Evolutionary conservation across 2,329 filamentous ascomycete species (phyloP).

Genomic region (Fusarium floridanum): DNA sequence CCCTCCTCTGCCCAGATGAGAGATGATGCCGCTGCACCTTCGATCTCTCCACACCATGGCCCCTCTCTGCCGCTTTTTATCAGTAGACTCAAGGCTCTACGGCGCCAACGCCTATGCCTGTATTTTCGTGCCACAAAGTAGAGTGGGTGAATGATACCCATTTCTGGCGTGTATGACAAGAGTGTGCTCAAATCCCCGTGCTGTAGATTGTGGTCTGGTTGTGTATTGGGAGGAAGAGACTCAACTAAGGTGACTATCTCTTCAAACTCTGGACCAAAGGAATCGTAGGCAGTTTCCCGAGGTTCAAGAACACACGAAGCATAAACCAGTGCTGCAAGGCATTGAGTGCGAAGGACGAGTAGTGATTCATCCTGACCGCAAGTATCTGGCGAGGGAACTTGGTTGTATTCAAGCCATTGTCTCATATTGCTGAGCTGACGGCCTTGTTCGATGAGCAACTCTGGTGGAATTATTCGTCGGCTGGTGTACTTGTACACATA

Average conservation of each 20-base stretch:
- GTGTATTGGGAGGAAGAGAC: background rate
- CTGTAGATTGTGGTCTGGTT: fast-evolving
- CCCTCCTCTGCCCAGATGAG: slow-evolving; percentile 29
- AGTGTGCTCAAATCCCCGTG: background rate
- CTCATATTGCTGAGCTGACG: slow-evolving; percentile 29
- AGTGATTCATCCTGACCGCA: slow-evolving; percentile 8
- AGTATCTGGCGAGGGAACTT: background rate
- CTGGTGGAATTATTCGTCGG: slow-evolving; percentile 17
- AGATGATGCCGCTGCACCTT: background rate
- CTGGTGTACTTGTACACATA: slow-evolving; percentile 32
- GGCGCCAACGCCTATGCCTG: slow-evolving; percentile 27
- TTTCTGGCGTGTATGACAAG: slow-evolving; percentile 24
- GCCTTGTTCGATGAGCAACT: slow-evolving; percentile 40
- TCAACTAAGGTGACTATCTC: slow-evolving; percentile 26
- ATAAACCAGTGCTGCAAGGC: slow-evolving; percentile 26
- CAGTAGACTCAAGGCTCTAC: slow-evolving; percentile 22
- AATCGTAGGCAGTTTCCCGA: slow-evolving; percentile 28
- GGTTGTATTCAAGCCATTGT: slow-evolving; percentile 29
- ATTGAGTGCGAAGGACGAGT: slow-evolving; percentile 32
- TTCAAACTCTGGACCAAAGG: slow-evolving; percentile 32
- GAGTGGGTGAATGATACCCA: background rate
- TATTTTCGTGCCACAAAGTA: slow-evolving; percentile 18
- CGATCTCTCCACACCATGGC: slow-evolving; percentile 31
- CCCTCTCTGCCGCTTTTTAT: slow-evolving; percentile 28
- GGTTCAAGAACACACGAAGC: slow-evolving; percentile 25